Base-by-base conservation (phyloP, 2,329 filamentous ascomycete genomes). In the Exutisphaerella laricina region DNA sequence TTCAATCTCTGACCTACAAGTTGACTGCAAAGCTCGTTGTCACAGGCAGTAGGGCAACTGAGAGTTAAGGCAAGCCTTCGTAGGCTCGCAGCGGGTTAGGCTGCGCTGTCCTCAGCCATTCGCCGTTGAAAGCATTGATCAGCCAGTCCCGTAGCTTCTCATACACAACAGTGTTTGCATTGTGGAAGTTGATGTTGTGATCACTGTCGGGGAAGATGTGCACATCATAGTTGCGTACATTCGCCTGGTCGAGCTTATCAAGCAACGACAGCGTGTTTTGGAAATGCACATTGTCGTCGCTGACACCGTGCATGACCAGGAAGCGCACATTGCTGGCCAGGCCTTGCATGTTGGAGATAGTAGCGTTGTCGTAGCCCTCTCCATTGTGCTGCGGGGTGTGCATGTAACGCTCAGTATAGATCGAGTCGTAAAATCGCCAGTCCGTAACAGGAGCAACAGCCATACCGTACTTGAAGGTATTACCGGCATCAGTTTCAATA, bases 351-450 rank as follows among this genome's bases (percentile, higher is more conserved):
- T 98, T 86, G 46, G 64, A 77, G 59, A 98, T 80, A 39, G 79
- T 79, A 4, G 85, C 79, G 50, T 78, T 80, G 30, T 80, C 73
- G 68, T 97, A 98, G 9, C 92, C 92, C 0, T 61, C 68, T 0
- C 70, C 66, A 61, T 98, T 98, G 59, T 85, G 74, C 61, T 94
- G 82, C 1, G 92, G 92, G 1, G 83, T 95, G 60, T 89, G 84
- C 94, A 98, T 98, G 68, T 97, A 98, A 25, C 92, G 81, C 68
- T 96, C 89, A 0, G 89, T 94, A 70, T 96, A 96, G 58, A 96
- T 82, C 46, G 81, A 86, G 68, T 96, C 78, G 68, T 98, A 98
- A 67, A 85, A 95, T 44, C 85, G 78, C 92, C 92, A 98, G 66
- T 98, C 89, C 0, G 90, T 97, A n/a, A 98, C 92, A 13, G 92